These are phyloP conservation scores for Lablab purpureus DNA, from an alignment of 306 rosid species.

Conservation along the genomic window DNA sequence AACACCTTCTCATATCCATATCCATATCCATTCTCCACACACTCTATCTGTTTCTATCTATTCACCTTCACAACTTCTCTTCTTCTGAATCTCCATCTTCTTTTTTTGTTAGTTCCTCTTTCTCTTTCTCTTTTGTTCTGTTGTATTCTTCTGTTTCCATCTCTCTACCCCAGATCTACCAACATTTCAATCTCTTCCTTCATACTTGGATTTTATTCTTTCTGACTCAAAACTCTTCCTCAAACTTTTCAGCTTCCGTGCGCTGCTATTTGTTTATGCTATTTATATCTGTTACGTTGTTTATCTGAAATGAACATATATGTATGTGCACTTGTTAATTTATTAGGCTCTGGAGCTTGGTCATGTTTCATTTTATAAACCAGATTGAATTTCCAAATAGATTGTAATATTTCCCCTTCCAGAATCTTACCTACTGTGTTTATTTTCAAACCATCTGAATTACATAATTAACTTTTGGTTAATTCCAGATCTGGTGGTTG, in stretches of 20 bases:
- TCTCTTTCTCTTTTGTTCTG: not conserved
- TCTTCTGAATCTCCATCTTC: conserved; percentile 22
- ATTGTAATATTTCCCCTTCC: not conserved
- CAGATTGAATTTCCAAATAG: conserved; percentile 15
- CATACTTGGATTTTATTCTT: not conserved
- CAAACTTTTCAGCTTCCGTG: not conserved
- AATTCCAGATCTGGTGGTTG: conserved; percentile 46
- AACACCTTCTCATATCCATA: conserved; percentile 4
- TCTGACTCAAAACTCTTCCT: not conserved
- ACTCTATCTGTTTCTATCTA: not conserved
- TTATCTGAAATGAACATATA: not conserved
- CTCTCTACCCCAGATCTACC: conserved; percentile 48
- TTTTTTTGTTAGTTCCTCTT: conserved; percentile 43
- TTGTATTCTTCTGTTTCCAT: not conserved
- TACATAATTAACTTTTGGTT: not conserved
- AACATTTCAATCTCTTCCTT: conserved; percentile 29
- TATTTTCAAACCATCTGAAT: not conserved
- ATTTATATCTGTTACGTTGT: not conserved
- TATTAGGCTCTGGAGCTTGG: not conserved
- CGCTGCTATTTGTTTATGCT: not conserved
- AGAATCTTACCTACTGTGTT: not conserved
- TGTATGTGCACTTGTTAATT: not conserved
- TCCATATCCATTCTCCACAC: conserved; percentile 5
- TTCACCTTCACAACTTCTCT: not conserved
- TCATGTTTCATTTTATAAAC: not conserved